Evolutionary conservation across 2,329 filamentous ascomycete species (phyloP), one percentile per base, ranked within the genome.

Genomic region (Cordyceps cateniannulata): DNA sequence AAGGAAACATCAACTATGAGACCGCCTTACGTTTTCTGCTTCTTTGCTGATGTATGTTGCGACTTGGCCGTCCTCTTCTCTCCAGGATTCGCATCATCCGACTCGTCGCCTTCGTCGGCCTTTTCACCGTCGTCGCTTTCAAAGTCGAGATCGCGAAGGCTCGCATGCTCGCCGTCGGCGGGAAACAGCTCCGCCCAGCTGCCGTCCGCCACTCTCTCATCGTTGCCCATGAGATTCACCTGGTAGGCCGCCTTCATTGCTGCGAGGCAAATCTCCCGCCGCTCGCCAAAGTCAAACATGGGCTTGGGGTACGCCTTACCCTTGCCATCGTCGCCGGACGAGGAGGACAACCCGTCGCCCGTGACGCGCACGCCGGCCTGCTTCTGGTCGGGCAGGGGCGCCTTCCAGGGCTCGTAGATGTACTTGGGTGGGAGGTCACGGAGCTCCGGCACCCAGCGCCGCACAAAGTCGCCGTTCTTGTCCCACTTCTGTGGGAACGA

Each of bases 321-420:
- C 22, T 51, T 44, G 25, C 78, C 74, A 3, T 78, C 73, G 38
- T 70, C 66, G 22, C 4, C 73, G 42, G 1, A 16, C 16, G 18
- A 7, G 68, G 32, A 69, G 68, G 32, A 69, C 29, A 78, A 69
- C 2, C 80, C 81, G 64, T 86, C 79, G 0, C 83, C 85, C 50
- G 77, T 81, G 58, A 90, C 75, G 20, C 82, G 69, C 56, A 89
- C 87, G 0, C 85, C 83, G 61, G 88, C 89, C 67, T 81, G 85
- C 70, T 84, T 88, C 75, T 90, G 85, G 61, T 91, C 88, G 22
- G 73, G 73, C 44, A 86, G 79, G 2, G 85, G 85, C 47, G 88
- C 87, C 69, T 87, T 91, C 85, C 88, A 90, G 6, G 89, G 89
- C 76, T 93, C 89, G 65, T 91, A 93, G 35, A 93, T 90, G 67